Percentiles rank a stretch among this genome's conserved stretches.
phyloP scores from a whole-genome alignment of 2,329 filamentous ascomycete genomes.

The Pseudogymnoascus sp. region DNA sequence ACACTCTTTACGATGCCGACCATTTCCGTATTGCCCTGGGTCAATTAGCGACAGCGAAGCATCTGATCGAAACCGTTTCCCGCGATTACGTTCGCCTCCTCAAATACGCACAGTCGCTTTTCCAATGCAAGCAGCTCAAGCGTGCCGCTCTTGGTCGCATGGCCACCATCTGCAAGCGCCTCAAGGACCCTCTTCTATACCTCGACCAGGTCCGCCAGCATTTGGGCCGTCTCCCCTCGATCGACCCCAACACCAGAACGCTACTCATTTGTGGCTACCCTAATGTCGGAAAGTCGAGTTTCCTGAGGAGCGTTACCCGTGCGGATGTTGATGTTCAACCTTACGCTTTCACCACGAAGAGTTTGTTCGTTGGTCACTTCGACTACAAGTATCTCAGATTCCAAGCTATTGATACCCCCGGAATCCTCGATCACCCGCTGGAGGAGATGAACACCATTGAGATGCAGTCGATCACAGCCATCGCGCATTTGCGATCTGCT shows the following conservation, averaged over 20 bases:
- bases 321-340: slow-evolving; percentile 96
- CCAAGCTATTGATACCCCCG: slow-evolving; percentile 95
- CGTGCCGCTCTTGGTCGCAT: slow-evolving; percentile 91
- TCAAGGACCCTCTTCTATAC: slow-evolving; percentile 92
- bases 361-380: slow-evolving; percentile 93
- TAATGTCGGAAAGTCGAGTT: slow-evolving; percentile 95
- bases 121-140: slow-evolving; percentile 99
- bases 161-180: slow-evolving; percentile 89
- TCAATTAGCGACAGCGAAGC: slow-evolving; percentile 91
- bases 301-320: slow-evolving; percentile 82
- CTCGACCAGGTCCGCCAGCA: slow-evolving; percentile 96
- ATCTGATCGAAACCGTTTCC: slow-evolving; percentile 90
- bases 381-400: slow-evolving; percentile 90
- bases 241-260: slow-evolving; percentile 94
- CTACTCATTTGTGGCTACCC: slow-evolving; percentile 96
- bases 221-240: slow-evolving; percentile 92
- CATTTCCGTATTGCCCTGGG: slow-evolving; percentile 96
- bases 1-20: slow-evolving; percentile 97
- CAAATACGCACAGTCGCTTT: slow-evolving; percentile 94
- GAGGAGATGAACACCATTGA: slow-evolving; percentile 99
- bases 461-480: slow-evolving; percentile 97
- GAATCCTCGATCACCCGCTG: slow-evolving; percentile 91
- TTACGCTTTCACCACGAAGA: slow-evolving; percentile 98
- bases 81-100: slow-evolving; percentile 93
- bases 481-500: slow-evolving; percentile 89